These are phyloP conservation scores for Breviolum minutum DNA, from an alignment of 73 alveolate genomes.

Conservation along the genomic window DNA sequence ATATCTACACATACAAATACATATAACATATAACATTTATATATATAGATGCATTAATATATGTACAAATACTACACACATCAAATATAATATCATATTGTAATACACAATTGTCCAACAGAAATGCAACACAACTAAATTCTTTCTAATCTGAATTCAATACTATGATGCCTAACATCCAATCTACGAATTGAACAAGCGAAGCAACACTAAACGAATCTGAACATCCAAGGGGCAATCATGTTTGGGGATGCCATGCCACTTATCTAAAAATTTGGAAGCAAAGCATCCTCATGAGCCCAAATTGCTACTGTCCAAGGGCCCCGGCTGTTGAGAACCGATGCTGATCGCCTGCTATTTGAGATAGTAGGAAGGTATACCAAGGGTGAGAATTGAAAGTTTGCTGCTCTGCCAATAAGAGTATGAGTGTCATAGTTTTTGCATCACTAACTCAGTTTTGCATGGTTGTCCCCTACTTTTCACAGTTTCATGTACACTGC, in stretches of 20 bases:
- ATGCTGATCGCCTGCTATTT: neutral
- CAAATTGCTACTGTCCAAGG: neutral
- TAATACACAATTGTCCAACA: too few species aligned
- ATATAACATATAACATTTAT: neutral
- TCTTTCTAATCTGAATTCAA: neutral
- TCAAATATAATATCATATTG: too few species aligned
- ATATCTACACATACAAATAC: neutral
- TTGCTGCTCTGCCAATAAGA: neutral
- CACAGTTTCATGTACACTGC: neutral
- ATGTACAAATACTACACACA: too few species aligned
- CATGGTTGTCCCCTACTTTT: neutral
- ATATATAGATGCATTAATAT: too few species aligned
- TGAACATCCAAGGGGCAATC: neutral
- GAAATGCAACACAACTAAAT: too few species aligned
- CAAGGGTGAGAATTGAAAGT: neutral
- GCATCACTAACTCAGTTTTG: neutral
- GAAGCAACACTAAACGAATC: neutral
- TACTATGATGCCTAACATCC: neutral
- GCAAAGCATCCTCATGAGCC: neutral
- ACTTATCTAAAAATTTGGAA: neutral
- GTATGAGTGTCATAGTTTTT: neutral
- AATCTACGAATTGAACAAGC: neutral
- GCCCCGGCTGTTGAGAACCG: constrained; percentile 22
- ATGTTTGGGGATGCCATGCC: neutral
- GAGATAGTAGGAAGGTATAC: neutral